Base-by-base conservation (phyloP, 257 asterid genomes). In the Solanum chiquidenum region DNA sequence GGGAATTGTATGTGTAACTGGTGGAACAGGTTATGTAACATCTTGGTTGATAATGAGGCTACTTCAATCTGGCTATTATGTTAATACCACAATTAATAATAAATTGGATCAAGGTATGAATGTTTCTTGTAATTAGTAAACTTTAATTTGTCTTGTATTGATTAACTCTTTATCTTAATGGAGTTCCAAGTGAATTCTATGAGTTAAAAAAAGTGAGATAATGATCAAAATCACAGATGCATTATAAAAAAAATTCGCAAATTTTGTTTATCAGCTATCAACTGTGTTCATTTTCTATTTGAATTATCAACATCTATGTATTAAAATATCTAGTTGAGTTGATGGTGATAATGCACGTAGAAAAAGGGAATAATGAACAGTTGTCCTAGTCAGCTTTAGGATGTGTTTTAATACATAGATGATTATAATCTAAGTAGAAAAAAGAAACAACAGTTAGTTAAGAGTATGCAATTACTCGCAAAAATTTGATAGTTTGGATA, bases 1-100 rank as follows among this genome's bases (percentile, higher is more conserved):
- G 25, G 82, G 88, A 83, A 73, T 12, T 3, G 74, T 91, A 9
- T 91, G 91, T 60, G 91, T 91, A 25, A 91, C 91, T 16, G 91
- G 91, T 44, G 91, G 93, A 75, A 91, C 88, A 11, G 90, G 92
- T 20, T 87, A 52, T 83, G 37, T 90, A 5, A 87, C 73, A 84
- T 89, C 91, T 33, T 87, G 91, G 92, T 42, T 89, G 72, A 62
- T 90, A 31, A 71, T 62, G 89, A 87, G 72, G 87, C 88, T 89
- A 60, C 91, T 89, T 84, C 88, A 91, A 37, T 84, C 7, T 27
- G 90, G 90, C 27, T 91, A 89, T 37, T 44, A 72, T 37, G 93
- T 89, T 82, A 83, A 91, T 60, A 69, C 93, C 9, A 89, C 91
- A 7, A 44, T 91, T 40, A 12, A 40, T 12, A 38, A 76, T 76